Evolutionary conservation across 2,329 filamentous ascomycete species (phyloP), one percentile per base, ranked within the genome.

Genomic region (Fusarium poae): DNA sequence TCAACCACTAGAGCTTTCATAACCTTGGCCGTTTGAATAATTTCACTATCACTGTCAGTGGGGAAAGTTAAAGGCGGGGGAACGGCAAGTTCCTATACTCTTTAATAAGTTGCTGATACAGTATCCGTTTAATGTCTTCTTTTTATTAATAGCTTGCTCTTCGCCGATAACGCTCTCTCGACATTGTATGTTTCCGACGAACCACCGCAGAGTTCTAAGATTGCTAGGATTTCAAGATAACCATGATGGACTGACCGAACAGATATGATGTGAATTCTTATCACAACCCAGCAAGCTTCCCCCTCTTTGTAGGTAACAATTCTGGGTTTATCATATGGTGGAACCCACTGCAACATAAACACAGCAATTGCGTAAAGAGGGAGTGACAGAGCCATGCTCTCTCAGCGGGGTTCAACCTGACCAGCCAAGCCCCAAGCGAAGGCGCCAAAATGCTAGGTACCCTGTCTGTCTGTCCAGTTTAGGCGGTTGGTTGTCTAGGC

Each of bases 371-470:
- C 23, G 35, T 23, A 51, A 32, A n/a, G 23, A 55, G 34, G 54
- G 23, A 58, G 35, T 58, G 66, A 69, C 62, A 67, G 62, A 56
- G 66, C 45, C 64, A 45, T 53, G 53, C 46, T 69, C 34, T 69
- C 34, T 23, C 57, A 67, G 62, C 66, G 62, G 66, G 62, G 66
- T 59, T 40, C 44, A 52, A 57, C 52, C 34, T 25, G 35, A 48
- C 45, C 45, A 63, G 65, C 61, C 35, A 57, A 68, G 46, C 32
- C 40, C 40, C 59, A 61, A 66, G 48, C 57, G 64, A 68, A 30
- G 45, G 65, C 59, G 65, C 53, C 57, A 57, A 58, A 53, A 53
- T 54, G 54, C 55, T 66, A n/a, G n/a, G n/a, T n/a, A 45, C 61
- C 61, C 53, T 35, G 55, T 55, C 52, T 69, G 42, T 45, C 57